Evolutionary conservation across 2,329 filamentous ascomycete species (phyloP).

Genomic region (Rutstroemia sydowiana): DNA sequence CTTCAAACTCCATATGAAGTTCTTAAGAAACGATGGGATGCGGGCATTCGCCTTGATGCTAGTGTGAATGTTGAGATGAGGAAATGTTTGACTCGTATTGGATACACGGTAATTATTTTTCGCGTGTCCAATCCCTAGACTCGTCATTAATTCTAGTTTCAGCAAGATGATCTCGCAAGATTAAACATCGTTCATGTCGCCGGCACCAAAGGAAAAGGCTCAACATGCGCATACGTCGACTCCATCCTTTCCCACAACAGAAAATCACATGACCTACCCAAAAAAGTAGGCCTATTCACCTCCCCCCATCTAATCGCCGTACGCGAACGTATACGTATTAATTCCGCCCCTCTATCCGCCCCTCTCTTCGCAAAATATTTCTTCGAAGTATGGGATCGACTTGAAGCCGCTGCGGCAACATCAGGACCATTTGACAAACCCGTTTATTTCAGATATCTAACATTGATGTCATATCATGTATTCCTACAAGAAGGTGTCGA

Average conservation of each 20-base stretch:
- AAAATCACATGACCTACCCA: conserved; percentile 21
- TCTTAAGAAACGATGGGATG: conserved; percentile 70
- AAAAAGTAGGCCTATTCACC: conserved; percentile 54
- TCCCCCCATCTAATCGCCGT: conserved; percentile 63
- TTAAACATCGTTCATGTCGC: conserved; percentile 64
- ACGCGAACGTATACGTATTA: conserved; percentile 59
- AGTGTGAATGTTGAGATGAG: conserved; percentile 71
- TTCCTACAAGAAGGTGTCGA: conserved; percentile 58
- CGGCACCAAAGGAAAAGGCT: conserved; percentile 73
- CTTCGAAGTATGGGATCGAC: conserved; percentile 58
- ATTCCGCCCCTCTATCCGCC: conserved; percentile 50
- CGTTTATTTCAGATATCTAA: conserved; percentile 55
- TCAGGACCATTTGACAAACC: conserved; percentile 34
- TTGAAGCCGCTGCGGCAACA: conserved; percentile 32
- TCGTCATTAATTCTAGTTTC: not conserved
- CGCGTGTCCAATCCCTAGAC: not conserved
- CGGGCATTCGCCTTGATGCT: conserved; percentile 63
- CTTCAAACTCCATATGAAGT: conserved; percentile 83
- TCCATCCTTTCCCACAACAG: conserved; percentile 52
- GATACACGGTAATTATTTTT: conserved; percentile 51
- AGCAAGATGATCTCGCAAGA: conserved; percentile 37
- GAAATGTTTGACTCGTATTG: conserved; percentile 68
- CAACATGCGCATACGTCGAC: conserved; percentile 60
- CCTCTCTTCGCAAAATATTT: conserved; percentile 57
- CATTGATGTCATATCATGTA: conserved; percentile 59